These are phyloP conservation scores for Pseudopithomyces maydicus DNA, from an alignment of 2,329 filamentous ascomycete species.

Conservation along the genomic window DNA sequence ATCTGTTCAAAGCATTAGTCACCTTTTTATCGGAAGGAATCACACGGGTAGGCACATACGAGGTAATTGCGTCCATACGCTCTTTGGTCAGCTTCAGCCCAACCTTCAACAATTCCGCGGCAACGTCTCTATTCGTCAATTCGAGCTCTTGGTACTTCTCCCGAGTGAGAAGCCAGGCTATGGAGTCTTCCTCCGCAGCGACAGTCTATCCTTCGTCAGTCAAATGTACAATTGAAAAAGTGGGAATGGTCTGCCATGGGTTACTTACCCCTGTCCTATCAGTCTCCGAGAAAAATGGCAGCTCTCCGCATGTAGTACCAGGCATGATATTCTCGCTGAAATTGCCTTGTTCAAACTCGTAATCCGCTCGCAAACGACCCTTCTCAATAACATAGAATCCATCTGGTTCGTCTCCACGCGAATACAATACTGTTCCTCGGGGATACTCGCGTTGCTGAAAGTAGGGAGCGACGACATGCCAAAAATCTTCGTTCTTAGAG, in stretches of 20 bases:
- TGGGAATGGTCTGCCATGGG: background rate
- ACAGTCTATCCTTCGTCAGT: slow-evolving; percentile 60
- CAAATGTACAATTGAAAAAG: background rate
- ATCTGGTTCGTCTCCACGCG: slow-evolving; percentile 72
- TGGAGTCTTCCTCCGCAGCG: slow-evolving; percentile 77
- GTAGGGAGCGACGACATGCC: slow-evolving; percentile 79
- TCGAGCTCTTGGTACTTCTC: slow-evolving; percentile 76
- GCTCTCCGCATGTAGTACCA: slow-evolving; percentile 91
- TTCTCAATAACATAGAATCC: slow-evolving; percentile 91
- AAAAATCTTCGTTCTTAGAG: slow-evolving; percentile 89
- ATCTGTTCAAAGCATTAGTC: slow-evolving; percentile 21
- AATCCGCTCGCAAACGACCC: slow-evolving; percentile 88
- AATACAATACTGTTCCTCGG: slow-evolving; percentile 76
- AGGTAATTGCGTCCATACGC: slow-evolving; percentile 77
- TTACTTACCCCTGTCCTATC: slow-evolving; percentile 68
- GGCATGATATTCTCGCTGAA: slow-evolving; percentile 92
- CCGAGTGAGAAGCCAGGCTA: slow-evolving; percentile 79
- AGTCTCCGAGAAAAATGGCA: slow-evolving; percentile 95
- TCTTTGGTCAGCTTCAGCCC: slow-evolving; percentile 94
- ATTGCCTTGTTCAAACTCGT: slow-evolving; percentile 85
- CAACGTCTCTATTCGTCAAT: slow-evolving; percentile 73
- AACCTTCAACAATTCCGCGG: slow-evolving; percentile 81
- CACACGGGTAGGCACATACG: slow-evolving; percentile 47
- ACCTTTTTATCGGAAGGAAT: background rate
- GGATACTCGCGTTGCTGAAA: slow-evolving; percentile 72